Evolutionary conservation across 2,329 filamentous ascomycete species (phyloP), one percentile per base, ranked within the genome.

Genomic region (Hymenoscyphus albidus): DNA sequence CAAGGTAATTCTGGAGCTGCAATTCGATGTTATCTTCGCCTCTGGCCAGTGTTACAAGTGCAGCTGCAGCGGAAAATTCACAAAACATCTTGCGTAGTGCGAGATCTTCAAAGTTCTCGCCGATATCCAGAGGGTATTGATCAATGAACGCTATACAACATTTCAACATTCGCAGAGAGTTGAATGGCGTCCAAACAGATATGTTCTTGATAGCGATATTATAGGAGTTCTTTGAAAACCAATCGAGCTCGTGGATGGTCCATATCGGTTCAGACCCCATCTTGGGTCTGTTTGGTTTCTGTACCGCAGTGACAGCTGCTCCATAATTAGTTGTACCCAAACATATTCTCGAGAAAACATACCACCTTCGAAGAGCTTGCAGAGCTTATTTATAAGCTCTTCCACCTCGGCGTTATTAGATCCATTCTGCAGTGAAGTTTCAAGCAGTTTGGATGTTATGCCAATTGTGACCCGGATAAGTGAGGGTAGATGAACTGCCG

Each of bases 221-320:
- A 78, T 96, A 96, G 1, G 89, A 83, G 68, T 91, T 94, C 67
- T 88, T 88, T 44, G 88, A 89, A 74, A 96, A 93, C 92, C 92
- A 96, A 69, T 93, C 84, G 3, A 96, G 80, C 70, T 97, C 92
- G 2, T 80, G 75, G 0, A 82, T 64, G 0, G 82, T 84, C 72
- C 93, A 92, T 0, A 72, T 58, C 1, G 57, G 64, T 22, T 72
- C 69, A 13, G 60, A 42, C 4, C 51, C 18, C 35, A 78, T 14
- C 42, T 58, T 32, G 51, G 76, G 65, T 76, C 68, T 39, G 78
- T 69, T 39, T 77, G 80, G 78, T 54, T 79, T 78, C 1, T 77
- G 75, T 18, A 81, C 81, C 75, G 71, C 61, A 1, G 61, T 48
- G 14, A 68, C 66, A 48, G 71, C 74, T 75, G 61, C 32, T 9